Evolutionary conservation across 2,329 filamentous ascomycete species (phyloP).

Genomic region (Chalaropsis ovoidea): DNA sequence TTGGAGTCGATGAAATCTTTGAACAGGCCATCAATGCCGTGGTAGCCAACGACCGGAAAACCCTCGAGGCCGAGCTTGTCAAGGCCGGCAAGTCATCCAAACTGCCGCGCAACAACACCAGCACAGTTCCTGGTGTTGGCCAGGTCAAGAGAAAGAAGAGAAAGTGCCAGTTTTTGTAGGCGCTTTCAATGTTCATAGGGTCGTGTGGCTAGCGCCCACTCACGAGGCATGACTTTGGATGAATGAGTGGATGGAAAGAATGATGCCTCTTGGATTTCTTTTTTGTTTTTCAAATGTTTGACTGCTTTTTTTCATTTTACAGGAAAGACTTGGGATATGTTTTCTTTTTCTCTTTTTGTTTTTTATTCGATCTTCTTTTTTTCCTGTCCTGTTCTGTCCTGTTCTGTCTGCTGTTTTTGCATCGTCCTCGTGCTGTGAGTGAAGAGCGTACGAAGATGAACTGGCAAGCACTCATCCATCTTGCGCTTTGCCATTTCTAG

Average conservation of each 20-base stretch:
- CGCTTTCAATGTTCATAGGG: constrained; percentile 18
- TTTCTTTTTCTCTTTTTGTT: constrained; percentile 30
- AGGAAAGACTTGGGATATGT: constrained; percentile 21
- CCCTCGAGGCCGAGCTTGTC: constrained; percentile 43
- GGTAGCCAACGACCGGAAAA: constrained; percentile 66
- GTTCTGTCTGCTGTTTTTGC: background rate
- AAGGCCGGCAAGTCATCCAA: constrained; percentile 33
- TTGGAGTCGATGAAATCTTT: constrained; percentile 92
- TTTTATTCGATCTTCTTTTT: constrained; percentile 27
- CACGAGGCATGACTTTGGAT: constrained; percentile 17
- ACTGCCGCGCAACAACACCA: constrained; percentile 32
- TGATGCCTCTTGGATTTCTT: constrained; percentile 25
- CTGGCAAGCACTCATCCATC: background rate
- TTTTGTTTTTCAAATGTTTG: constrained; percentile 30
- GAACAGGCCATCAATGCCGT: constrained; percentile 82
- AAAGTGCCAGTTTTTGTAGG: constrained; percentile 68
- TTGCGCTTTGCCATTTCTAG: background rate
- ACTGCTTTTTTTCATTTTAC: constrained; percentile 16
- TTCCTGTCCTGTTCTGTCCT: constrained; percentile 23
- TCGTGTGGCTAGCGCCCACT: constrained; percentile 5
- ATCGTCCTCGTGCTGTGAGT: constrained; percentile 5
- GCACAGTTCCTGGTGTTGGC: constrained; percentile 33
- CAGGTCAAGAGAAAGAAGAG: constrained; percentile 69
- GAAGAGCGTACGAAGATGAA: background rate
- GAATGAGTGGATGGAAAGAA: constrained; percentile 13